A percentile compares a stretch with the other conserved stretches of the same genome.
These are phyloP conservation scores for Nakaseomyces nivariensis DNA, from an alignment of 1,139 yeast species.

Conservation along the genomic window DNA sequence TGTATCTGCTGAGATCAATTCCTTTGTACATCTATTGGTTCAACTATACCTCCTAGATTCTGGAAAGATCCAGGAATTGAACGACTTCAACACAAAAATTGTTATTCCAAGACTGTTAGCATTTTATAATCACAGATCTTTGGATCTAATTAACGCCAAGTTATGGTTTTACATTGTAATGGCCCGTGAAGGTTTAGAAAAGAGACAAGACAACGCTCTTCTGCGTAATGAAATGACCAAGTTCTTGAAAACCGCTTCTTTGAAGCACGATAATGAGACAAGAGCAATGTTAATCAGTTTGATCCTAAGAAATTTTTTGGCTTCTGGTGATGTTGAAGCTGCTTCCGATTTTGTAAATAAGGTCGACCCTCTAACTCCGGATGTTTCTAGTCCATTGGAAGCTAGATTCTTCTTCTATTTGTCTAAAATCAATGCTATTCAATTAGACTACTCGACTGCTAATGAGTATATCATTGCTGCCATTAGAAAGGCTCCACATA, in stretches of 20 bases:
- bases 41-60: constrained; percentile 69
- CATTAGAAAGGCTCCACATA: constrained; percentile 94
- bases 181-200: constrained; percentile 53
- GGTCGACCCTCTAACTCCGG: constrained; percentile 60
- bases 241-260: constrained; percentile 77
- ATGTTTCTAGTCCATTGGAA: constrained; percentile 75
- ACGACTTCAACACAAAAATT: constrained; percentile 38
- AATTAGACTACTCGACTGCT: constrained; percentile 85
- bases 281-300: constrained; percentile 80
- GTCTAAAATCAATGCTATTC: constrained; percentile 84
- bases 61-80: constrained; percentile 40
- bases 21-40: constrained; percentile 67
- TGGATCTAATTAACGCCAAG: constrained; percentile 82
- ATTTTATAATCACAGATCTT: constrained; percentile 65
- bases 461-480: constrained; percentile 87
- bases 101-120: constrained; percentile 48
- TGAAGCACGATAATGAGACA: constrained; percentile 88
- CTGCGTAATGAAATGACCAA: constrained; percentile 60
- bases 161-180: constrained; percentile 88
- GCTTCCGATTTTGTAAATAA: constrained; percentile 88
- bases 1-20: constrained; percentile 67
- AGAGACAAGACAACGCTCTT: constrained; percentile 30
- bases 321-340: constrained; percentile 71
- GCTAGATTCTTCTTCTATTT: constrained; percentile 88
- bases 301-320: constrained; percentile 68